Evolutionary conservation across 805 yeast genomes (phyloP).

Genomic region (Lipomyces sp.): DNA sequence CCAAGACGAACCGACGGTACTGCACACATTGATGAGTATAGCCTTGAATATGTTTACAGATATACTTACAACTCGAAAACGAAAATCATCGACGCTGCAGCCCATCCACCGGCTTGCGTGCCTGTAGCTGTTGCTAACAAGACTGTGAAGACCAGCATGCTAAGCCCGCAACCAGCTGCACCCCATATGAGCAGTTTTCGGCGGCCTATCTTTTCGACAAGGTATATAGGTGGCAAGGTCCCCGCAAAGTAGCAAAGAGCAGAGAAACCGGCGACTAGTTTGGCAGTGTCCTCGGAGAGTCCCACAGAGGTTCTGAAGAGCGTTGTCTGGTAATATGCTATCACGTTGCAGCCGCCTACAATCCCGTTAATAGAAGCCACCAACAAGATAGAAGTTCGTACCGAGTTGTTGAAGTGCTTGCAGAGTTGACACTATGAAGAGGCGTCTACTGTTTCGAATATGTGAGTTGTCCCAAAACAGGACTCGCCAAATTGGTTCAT

Average conservation of each 20-base stretch:
- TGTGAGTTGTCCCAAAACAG: no score
- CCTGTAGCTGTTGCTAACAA: no score
- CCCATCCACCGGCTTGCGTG: no score
- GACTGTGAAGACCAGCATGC: conserved; percentile 46
- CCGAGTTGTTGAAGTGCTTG: conserved; percentile 55
- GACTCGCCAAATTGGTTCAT: no score
- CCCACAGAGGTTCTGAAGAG: conserved; percentile 56
- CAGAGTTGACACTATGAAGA: no score
- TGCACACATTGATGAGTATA: conserved; percentile 40
- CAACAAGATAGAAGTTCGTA: no score
- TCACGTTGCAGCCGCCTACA: conserved; percentile 57
- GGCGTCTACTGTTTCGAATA: no score
- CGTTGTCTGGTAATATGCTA: conserved; percentile 63
- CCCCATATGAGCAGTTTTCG: conserved; percentile 19
- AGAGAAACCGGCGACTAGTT: conserved; percentile 53
- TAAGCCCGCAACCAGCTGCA: conserved; percentile 25
- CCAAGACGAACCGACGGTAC: conserved; percentile 43
- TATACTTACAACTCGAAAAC: no score
- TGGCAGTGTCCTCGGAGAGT: conserved; percentile 50
- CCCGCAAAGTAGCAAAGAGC: conserved; percentile 50
- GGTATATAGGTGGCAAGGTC: conserved; percentile 59
- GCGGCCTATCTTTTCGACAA: conserved; percentile 60
- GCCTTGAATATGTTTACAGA: no score
- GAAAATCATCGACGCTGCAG: conserved; percentile 38
- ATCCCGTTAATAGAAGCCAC: no score